Evolutionary conservation across 768 basidiomycete species (phyloP).

Genomic region (Rhodotorula kratochvilovae): DNA sequence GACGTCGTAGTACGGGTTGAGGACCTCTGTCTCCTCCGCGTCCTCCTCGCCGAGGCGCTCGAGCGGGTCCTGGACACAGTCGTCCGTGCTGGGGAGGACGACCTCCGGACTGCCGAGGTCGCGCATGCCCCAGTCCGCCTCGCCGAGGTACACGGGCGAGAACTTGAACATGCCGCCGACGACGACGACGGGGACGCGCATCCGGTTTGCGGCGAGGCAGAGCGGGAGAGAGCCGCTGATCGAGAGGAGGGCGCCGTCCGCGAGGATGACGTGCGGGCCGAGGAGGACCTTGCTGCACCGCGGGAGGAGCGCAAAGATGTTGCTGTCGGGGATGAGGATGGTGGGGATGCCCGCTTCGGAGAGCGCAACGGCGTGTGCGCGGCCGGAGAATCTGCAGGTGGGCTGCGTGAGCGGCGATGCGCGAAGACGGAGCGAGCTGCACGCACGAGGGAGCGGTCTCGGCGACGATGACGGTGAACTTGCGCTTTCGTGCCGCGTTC

Average conservation of each 20-base stretch:
- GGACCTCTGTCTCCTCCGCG: slow-evolving; percentile 81
- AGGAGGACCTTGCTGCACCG: slow-evolving; percentile 94
- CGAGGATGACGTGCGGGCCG: slow-evolving; percentile 90
- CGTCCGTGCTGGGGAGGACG: slow-evolving; percentile 48
- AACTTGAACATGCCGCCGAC: slow-evolving; percentile 95
- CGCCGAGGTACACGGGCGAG: slow-evolving; percentile 82
- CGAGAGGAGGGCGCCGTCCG: slow-evolving; percentile 93
- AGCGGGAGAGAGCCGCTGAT: slow-evolving; percentile 65
- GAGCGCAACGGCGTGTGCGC: slow-evolving; percentile 73
- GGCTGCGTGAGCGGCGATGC: background rate
- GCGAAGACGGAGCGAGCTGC: background rate
- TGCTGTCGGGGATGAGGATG: slow-evolving; percentile 94
- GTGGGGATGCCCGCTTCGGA: slow-evolving; percentile 80
- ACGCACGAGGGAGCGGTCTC: slow-evolving; percentile 85
- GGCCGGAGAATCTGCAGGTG: slow-evolving; percentile 67
- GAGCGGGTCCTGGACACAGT: background rate
- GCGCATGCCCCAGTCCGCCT: slow-evolving; percentile 63
- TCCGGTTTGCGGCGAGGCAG: slow-evolving; percentile 67
- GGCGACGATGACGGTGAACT: slow-evolving; percentile 92
- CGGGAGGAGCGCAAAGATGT: slow-evolving; percentile 91
- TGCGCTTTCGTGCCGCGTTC: slow-evolving; percentile 78
- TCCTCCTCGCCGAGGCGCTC: slow-evolving; percentile 16
- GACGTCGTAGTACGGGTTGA: slow-evolving; percentile 96
- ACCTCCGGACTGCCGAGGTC: slow-evolving; percentile 64
- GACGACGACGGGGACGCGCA: slow-evolving; percentile 70